phyloP scores from a whole-genome alignment of 306 rosid genomes.

The Quillaja saponaria region DNA sequence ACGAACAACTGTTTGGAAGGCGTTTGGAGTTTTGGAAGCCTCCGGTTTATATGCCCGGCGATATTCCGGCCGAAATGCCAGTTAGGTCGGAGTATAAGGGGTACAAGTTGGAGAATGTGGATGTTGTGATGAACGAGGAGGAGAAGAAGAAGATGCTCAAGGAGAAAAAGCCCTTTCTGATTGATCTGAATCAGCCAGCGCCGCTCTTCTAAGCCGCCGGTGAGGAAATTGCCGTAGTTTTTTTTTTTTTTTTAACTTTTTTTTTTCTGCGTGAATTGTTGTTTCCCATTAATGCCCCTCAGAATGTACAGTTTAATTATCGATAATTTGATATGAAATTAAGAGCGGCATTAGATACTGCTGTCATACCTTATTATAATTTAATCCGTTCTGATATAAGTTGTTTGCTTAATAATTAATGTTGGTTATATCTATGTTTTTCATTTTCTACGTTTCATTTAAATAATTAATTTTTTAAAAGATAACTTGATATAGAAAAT shows the following conservation, averaged over 20 bases:
- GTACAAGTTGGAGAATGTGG: constrained; percentile 55
- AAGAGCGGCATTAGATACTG: too few relatives aligned
- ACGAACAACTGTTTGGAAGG: background rate
- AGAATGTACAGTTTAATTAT: constrained; percentile 37
- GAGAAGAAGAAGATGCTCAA: constrained; percentile 29
- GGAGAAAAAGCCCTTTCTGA: constrained; percentile 46
- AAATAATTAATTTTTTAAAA: too few relatives aligned
- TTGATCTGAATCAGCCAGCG: constrained; percentile 70
- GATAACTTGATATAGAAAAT: too few relatives aligned
- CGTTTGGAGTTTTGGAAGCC: constrained; percentile 35
- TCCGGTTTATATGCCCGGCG: constrained; percentile 18
- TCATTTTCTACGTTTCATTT: too few relatives aligned
- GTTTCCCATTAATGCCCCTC: constrained; percentile 25
- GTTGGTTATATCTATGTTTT: too few relatives aligned
- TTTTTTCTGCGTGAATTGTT: too few relatives aligned
- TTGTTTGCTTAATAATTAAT: too few relatives aligned
- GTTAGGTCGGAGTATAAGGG: constrained; percentile 60
- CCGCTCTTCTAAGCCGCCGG: constrained; percentile 43
- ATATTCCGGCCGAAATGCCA: constrained; percentile 19
- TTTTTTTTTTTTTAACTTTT: too few relatives aligned
- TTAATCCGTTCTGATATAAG: too few relatives aligned
- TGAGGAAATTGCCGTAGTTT: too few relatives aligned
- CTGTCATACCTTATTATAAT: too few relatives aligned
- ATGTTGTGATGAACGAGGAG: constrained; percentile 36
- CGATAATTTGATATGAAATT: background rate